phyloP scores from a whole-genome alignment of 345 rosid genomes.

The Leavenworthia alabamica region DNA sequence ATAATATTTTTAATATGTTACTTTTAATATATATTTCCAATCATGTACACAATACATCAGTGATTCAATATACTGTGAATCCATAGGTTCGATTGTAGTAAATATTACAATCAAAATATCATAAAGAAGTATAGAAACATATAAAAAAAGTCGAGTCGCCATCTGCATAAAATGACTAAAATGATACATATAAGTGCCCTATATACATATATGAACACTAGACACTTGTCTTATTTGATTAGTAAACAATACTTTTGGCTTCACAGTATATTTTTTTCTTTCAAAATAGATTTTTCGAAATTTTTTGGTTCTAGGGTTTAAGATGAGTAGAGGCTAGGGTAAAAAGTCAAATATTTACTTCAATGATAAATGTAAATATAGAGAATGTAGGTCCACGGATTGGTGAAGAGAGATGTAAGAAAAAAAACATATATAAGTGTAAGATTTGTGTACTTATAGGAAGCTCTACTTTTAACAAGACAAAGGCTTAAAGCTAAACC shows the following conservation, averaged over 20 bases:
- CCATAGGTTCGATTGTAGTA: neutral
- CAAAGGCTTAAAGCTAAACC: conserved; percentile 36
- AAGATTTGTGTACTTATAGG: conserved; percentile 15
- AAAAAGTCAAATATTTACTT: neutral
- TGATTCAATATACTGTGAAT: neutral
- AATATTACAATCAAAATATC: neutral
- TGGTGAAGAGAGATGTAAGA: neutral
- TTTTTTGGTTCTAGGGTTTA: neutral
- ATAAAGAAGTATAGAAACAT: no score
- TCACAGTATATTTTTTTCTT: neutral
- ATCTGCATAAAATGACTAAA: neutral
- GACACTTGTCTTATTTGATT: neutral
- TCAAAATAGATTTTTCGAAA: neutral
- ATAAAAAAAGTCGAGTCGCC: neutral
- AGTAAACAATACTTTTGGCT: neutral
- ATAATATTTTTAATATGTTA: neutral
- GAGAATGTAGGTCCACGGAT: conserved; percentile 34
- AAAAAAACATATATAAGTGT: neutral
- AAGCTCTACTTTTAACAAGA: conserved; percentile 61
- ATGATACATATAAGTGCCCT: neutral
- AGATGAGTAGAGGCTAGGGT: neutral
- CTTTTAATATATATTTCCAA: neutral
- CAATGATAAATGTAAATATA: neutral
- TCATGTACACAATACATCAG: neutral
- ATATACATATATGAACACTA: neutral